Evolutionary conservation across 371 early-diverging fungal species (phyloP), one percentile per base, ranked within the genome.

Genomic region (Haplosporangium sp.): DNA sequence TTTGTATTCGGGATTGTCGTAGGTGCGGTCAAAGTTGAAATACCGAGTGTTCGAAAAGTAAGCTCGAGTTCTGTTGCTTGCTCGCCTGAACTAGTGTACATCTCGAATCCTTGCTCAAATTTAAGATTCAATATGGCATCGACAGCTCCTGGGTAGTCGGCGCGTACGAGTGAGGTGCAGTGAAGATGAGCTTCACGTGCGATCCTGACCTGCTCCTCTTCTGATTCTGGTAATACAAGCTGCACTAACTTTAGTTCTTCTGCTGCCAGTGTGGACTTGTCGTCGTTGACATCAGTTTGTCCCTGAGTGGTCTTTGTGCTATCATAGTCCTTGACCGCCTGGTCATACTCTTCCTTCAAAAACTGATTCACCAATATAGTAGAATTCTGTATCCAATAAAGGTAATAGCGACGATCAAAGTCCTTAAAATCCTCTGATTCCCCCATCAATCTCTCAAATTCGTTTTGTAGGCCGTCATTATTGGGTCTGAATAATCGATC

Each of bases 71-170:
- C 71, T 10, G 35, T n/a, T 0, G 79, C 62, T 4, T 58, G 19
- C 55, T 78, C 79, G 10, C 74, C 74, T 10, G 79, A 78, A 37
- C 74, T 67, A 39, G 74, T 78, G 34, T 67, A 78, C 71, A 78
- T 62, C 17, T 66, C 71, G 57, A 69, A 74, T 6, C 65, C 67
- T 27, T 69, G 79, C 1, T 73, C 64, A 37, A 59, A 55, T 57
- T 70, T 78, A 20, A 78, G 47, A 0, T 44, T 45, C 37, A 69
- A 38, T 35, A 78, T 78, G 7, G 79, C 79, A 17, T 78, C 71
- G 34, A 73, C 73, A 2, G 74, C 79, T 11, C 79, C 79, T 1
- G 79, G 79, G 34, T 64, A 63, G 38, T 78, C 79, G 11, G 79
- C 79, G 15, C 52, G 61, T 15, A 67, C 74, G 2, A 38, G 61